Base-by-base conservation (phyloP, 257 asterid species). In the Penstemon newberryi region DNA sequence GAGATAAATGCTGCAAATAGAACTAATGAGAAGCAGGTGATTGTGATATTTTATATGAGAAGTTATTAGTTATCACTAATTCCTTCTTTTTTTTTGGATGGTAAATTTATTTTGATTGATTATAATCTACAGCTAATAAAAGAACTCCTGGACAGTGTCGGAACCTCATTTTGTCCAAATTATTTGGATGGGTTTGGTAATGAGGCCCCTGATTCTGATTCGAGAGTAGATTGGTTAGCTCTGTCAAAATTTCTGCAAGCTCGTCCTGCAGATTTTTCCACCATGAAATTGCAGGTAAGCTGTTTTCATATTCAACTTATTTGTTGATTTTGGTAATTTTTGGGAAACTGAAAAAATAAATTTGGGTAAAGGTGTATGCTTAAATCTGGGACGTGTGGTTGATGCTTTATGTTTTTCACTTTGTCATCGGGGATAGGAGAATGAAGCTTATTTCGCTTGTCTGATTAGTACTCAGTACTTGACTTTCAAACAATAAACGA, bases 1-100 rank as follows among this genome's bases (percentile, higher is more conserved):
- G 97, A 90, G 69, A 80, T 93, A 76, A 88, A 95, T 74, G 96
- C 96, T 53, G 94, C 95, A 66, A 89, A 90, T 80, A 93, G 97
- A 79, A 77, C 85, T 65, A 89, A 89, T 69, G 97, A 93, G 79
- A 93, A 87, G 81, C 97, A 93, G 97, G 99, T 93, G 72, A 37
- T 45, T 61, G 7, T 60, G 71, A 63, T 62, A 13, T 56, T 55
- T 60, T 39, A 72, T 73, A 67, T 37, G 37, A 75, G 69, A 59
- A 58, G 43, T 71, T 49, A 45, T 39, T 40, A n/a, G 56, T 54
- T 70, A 76, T 10, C 74, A 25, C 41, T 5, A 43, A 46, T 25
- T 56, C 36, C 8, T 15, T 15, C 61, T 40, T 15, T 15, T 15
- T 15, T 15, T 15, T 15, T 15, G 18, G 18, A 15, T 15, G 18